A percentile compares a stretch with the other conserved stretches of the same genome.
Evolutionary conservation across 2,329 filamentous ascomycete species (phyloP).

Genomic region (Nothopassalora personata): DNA sequence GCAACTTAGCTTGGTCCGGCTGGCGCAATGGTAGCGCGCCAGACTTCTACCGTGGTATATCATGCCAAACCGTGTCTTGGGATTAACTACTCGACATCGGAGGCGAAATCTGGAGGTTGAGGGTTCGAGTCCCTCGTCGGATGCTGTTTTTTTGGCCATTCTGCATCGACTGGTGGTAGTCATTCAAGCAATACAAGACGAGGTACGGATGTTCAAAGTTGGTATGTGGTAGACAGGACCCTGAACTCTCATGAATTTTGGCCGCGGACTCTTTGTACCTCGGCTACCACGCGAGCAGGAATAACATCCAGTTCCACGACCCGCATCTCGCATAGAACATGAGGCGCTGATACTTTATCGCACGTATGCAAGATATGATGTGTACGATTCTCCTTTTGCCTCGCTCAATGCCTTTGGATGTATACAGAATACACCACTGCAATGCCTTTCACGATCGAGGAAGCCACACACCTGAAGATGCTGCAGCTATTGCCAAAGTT

Average conservation of each 20-base stretch:
- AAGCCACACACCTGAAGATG: neutral
- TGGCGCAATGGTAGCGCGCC: slow-evolving; percentile 35
- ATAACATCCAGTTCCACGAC: neutral
- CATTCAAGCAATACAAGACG: neutral
- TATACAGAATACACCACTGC: neutral
- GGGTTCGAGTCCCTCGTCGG: slow-evolving; percentile 29
- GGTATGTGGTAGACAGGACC: neutral
- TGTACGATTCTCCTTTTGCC: neutral
- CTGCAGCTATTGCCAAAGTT: neutral
- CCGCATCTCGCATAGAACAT: neutral
- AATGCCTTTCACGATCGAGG: neutral
- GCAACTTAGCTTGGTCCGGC: slow-evolving; percentile 12
- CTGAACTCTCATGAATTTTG: neutral
- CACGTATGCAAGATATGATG: neutral
- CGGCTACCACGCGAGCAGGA: neutral
- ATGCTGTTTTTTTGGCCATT: slow-evolving; percentile 5
- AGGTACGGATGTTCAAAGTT: neutral
- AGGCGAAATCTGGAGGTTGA: slow-evolving; percentile 27
- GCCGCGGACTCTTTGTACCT: neutral
- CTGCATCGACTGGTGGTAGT: neutral
- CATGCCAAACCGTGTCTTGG: neutral
- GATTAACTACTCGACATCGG: neutral
- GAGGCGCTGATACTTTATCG: neutral
- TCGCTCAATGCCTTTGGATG: neutral
- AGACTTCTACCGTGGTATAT: slow-evolving; percentile 29